A percentile compares a stretch with the other conserved stretches of the same genome.
Conservation (phyloP, 768 basidiomycete species). For the Leccinum longicurvipes region DNA sequence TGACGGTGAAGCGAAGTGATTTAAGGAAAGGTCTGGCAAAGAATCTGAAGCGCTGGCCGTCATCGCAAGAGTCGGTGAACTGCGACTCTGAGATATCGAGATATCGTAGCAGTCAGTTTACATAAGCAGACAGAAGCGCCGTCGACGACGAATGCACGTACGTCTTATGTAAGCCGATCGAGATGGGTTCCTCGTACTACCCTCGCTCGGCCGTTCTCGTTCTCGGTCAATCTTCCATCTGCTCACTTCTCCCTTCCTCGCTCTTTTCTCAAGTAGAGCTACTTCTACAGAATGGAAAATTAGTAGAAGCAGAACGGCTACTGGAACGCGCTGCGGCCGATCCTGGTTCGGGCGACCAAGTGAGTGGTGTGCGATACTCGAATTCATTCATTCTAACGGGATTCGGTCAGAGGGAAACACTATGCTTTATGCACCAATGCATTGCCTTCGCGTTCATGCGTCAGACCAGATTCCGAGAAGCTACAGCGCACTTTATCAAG, state of each 20-base stretch:
- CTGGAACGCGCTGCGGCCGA: conserved; percentile 52
- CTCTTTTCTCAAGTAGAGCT: conserved; percentile 71
- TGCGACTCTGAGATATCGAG: no score
- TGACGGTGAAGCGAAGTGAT: conserved; percentile 46
- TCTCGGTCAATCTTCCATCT: conserved; percentile 54
- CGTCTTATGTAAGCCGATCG: no score
- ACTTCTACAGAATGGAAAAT: conserved; percentile 57
- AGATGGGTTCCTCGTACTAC: conserved; percentile 39
- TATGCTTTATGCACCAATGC: conserved; percentile 76
- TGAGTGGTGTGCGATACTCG: conserved; percentile 1
- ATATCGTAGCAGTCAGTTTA: no score
- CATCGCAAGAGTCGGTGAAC: conserved; percentile 5
- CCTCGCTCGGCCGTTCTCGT: conserved; percentile 69
- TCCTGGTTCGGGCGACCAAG: conserved; percentile 9
- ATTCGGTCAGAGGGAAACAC: conserved; percentile 52
- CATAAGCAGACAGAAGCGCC: no score
- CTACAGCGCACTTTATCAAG: conserved; percentile 70
- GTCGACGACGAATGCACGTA: no score
- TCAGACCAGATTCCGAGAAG: conserved; percentile 82
- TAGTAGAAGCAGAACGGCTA: conserved; percentile 62
- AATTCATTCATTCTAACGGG: conserved; percentile 5
- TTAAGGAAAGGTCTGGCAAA: conserved; percentile 40
- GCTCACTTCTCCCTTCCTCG: conserved; percentile 68
- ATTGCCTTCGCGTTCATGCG: conserved; percentile 76
- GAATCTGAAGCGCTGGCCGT: conserved; percentile 43